Percentiles rank a stretch among this genome's conserved stretches.
phyloP scores from a whole-genome alignment of 75 land plant genomes.

The Selaginella moellendorffii region DNA sequence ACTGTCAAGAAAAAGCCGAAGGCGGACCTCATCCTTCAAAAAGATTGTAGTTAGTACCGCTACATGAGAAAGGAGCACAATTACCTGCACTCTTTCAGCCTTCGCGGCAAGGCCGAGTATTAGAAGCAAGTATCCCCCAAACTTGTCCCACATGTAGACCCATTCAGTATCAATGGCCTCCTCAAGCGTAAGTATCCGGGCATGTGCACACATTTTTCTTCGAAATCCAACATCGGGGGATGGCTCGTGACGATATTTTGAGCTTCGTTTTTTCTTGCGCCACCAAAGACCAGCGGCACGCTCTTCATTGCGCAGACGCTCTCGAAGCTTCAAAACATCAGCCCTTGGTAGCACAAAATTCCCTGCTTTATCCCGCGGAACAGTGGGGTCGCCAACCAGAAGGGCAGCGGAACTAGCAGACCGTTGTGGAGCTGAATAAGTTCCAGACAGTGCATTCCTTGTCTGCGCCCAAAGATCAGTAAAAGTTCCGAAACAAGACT shows the following conservation, averaged over 20 bases:
- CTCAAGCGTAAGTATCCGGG: conserved; percentile 82
- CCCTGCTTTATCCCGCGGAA: conserved; percentile 75
- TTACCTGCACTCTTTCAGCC: conserved; percentile 91
- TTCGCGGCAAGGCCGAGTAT: conserved; percentile 91
- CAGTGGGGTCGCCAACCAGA: conserved; percentile 85
- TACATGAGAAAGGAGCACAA: no score
- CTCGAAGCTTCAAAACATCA: conserved; percentile 90
- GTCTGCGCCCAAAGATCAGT: conserved; percentile 47
- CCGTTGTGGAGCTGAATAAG: conserved; percentile 95
- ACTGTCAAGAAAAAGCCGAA: conserved; percentile 91
- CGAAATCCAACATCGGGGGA: conserved; percentile 52
- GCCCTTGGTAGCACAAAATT: conserved; percentile 96
- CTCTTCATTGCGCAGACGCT: conserved; percentile 89
- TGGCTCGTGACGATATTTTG: conserved; percentile 31
- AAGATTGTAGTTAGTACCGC: no score
- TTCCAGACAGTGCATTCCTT: conserved; percentile 92
- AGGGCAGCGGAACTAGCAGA: conserved; percentile 98
- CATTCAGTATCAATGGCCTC: conserved; percentile 99
- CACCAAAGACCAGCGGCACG: conserved; percentile 74
- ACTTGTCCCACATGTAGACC: conserved; percentile 99
- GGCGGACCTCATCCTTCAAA: conserved; percentile 87
- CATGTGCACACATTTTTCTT: conserved; percentile 95
- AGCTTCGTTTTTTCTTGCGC: conserved; percentile 24
- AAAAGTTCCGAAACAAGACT: neutral
- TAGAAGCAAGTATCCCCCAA: conserved; percentile 97